phyloP scores from a whole-genome alignment of 306 rosid genomes.

The Fagus crenata region DNA sequence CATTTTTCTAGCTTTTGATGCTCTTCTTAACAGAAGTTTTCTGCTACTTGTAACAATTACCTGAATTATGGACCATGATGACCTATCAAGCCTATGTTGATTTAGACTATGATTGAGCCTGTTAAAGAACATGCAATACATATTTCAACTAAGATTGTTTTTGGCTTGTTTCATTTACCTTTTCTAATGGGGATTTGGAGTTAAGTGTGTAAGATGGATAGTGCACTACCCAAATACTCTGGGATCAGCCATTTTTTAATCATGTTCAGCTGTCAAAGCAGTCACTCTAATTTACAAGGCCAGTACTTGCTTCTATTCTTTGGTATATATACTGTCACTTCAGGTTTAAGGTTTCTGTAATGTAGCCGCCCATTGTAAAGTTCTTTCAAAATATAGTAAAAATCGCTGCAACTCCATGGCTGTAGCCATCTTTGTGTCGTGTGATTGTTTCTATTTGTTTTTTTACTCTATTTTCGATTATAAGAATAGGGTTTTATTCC shows the following conservation, averaged over 20 bases:
- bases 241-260: slow-evolving; percentile 28
- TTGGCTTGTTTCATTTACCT: slow-evolving; percentile 1
- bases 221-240: slow-evolving; percentile 67
- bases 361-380: too few species aligned
- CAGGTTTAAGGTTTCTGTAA: too few species aligned
- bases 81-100: slow-evolving; percentile 5
- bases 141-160: not conserved
- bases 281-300: slow-evolving; percentile 69
- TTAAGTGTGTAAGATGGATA: slow-evolving; percentile 84
- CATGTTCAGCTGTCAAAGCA: slow-evolving; percentile 58
- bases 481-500: too few species aligned
- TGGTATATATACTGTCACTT: not conserved
- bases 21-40: too few species aligned
- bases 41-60: too few species aligned
- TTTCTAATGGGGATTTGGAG: slow-evolving; percentile 90
- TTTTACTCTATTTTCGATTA: too few species aligned
- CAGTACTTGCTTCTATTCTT: slow-evolving; percentile 19
- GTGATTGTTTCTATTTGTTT: too few species aligned
- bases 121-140: slow-evolving; percentile 16
- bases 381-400: too few species aligned
- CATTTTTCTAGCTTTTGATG: too few species aligned
- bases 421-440: too few species aligned
- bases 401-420: too few species aligned
- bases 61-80: slow-evolving; percentile 13
- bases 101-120: slow-evolving; percentile 15